Evolutionary conservation across 495 filamentous ascomycete species (phyloP), one percentile per base, ranked within the genome.

Genomic region (Mycothermus thermophilus): DNA sequence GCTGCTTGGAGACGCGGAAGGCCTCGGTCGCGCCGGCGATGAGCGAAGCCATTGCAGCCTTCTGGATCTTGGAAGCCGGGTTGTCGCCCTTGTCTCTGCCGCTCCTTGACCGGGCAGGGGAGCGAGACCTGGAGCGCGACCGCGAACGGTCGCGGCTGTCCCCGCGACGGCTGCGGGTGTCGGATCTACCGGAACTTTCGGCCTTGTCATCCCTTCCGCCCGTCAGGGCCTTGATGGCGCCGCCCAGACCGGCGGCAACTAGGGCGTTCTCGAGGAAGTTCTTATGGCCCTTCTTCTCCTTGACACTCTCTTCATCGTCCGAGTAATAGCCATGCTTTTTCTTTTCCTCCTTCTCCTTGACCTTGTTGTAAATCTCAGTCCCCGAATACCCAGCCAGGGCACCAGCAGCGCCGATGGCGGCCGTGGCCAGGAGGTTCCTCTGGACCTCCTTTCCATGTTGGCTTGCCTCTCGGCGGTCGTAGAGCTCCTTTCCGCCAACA

Each of bases 1-100:
- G 79, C 30, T 84, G 78, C 45, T 90, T 92, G 51, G 84, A 80
- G 24, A 77, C 69, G 23, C 81, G 74, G 68, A 92, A 92, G 18
- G 86, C 86, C 60, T 93, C 83, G 15, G 82, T 73, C 8, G 83
- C 86, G 40, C 84, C 86, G 34, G 86, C 84, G 24, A 85, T 69
- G 25, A 93, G 57, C 5, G 86, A 88, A 13, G 86, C 84, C 55
- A 81, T 80, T 45, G 83, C 80, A 26, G 85, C 86, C 53, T 93
- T 83, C 38, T 80, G 71, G 46, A 90, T 75, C 38, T 80, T 82
- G 35, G 71, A 69, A 26, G 74, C 66, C 12, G 56, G 71, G 22
- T 64, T 63, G 32, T 52, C 33, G 45, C 35, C 50, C 38, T 60
- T 46, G 54, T 59, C 51, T 51, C 69, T 25, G 51, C 64, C 27